Evolutionary conservation across 202 grass and related monocot genomes (phyloP).

Genomic region (Saccharum hybrid): DNA sequence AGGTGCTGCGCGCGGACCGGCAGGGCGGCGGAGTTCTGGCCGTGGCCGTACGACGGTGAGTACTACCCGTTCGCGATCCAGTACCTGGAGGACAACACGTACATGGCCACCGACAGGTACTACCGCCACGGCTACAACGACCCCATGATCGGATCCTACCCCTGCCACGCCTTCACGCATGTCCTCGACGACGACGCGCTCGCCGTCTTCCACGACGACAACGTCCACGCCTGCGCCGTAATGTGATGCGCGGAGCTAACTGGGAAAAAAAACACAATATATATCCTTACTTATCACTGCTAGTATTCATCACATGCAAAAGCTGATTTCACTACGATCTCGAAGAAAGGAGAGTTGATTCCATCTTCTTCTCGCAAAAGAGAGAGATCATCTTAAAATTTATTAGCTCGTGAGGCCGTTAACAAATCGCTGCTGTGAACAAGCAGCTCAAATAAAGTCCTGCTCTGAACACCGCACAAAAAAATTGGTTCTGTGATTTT

Average conservation of each 20-base stretch:
- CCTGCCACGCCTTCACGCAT: constrained; percentile 69
- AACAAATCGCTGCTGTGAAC: too few relatives aligned
- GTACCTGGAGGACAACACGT: constrained; percentile 75
- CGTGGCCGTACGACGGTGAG: constrained; percentile 69
- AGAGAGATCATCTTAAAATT: too few relatives aligned
- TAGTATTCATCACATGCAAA: too few relatives aligned
- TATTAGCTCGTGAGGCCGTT: too few relatives aligned
- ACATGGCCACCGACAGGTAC: constrained; percentile 64
- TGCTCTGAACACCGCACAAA: too few relatives aligned
- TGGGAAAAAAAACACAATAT: too few relatives aligned
- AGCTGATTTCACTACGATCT: too few relatives aligned
- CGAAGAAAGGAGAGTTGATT: background rate
- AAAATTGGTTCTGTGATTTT: too few relatives aligned
- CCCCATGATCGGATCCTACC: constrained; percentile 62
- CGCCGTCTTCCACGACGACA: constrained; percentile 78
- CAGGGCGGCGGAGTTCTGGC: constrained; percentile 89
- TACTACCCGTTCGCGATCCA: constrained; percentile 82
- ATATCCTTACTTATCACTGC: too few relatives aligned
- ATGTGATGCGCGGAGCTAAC: constrained; percentile 48
- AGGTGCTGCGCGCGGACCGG: constrained; percentile 80
- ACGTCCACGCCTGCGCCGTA: constrained; percentile 76
- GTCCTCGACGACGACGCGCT: constrained; percentile 68
- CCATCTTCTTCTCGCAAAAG: too few relatives aligned
- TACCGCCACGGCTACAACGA: constrained; percentile 80
- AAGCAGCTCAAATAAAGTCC: too few relatives aligned